Base-by-base conservation (phyloP, 1,139 yeast genomes). In the Yamadazyma sp. region DNA sequence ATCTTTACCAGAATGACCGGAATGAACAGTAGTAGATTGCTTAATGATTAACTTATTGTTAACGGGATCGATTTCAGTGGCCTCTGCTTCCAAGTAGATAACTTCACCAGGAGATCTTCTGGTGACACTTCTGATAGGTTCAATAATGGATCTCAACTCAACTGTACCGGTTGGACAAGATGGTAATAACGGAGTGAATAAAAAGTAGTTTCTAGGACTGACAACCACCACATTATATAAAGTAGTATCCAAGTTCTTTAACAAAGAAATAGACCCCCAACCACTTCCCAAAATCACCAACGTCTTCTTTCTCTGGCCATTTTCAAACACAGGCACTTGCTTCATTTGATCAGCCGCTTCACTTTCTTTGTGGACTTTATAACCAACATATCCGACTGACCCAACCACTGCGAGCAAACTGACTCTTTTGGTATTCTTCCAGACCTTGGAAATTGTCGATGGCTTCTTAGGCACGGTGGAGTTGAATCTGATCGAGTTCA, bases 101-200 rank as follows among this genome's bases (percentile, higher is more conserved):
- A 88, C 95, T 52, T 85, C 88, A 53, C 88, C 88, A 38, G 85
- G 77, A 49, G 80, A 74, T 69, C 50, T 48, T 47, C 53, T 45
- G 11, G 53, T 50, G 24, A 50, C 48, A 9, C 48, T 35, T 45
- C 53, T 48, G 29, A 50, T 42, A 9, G 53, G 53, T 39, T 50
- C 53, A 37, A 50, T 49, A 34, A 90, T 89, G 33, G 96, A 87
- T 64, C 95, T 87, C 59, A 80, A 75, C 59, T 89, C 96, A 50
- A 90, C 80, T 36, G 96, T 86, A 45, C 97, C 97, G 33, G 96
- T 89, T 37, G 97, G 95, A 50, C 90, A 85, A 20, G 96, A 86
- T 33, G 97, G 97, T 54, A 90, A 76, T 60, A 90, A 72, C 9
- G 97, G 97, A 34, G 97, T 89, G 75, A 89, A 90, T 55, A 90